Base-by-base conservation (phyloP, 2,329 filamentous ascomycete genomes). In the Pseudogymnoascus sp. region DNA sequence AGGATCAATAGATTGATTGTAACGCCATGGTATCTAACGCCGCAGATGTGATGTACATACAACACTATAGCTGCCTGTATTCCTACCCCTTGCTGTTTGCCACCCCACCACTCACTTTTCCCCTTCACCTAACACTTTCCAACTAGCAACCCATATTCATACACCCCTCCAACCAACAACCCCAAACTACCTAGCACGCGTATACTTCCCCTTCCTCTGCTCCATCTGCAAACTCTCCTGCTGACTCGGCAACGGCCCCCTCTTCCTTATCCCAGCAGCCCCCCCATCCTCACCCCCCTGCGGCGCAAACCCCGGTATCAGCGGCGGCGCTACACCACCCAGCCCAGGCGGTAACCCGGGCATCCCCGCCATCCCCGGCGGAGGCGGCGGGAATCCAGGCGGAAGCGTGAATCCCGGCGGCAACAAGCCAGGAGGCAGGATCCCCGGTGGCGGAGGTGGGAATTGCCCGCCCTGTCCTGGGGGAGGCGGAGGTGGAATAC, bases 141-240 rank as follows among this genome's bases (percentile, higher is more conserved):
- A 50, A 28, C 12, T 3, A 50, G 43, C 43, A 50, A 26, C 43
- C 22, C 7, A 16, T 50, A 50, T 50, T 28, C 2, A 50, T 50
- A 50, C 43, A 50, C 24, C 14, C 14, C 24, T 2, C 38, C n/a
- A n/a, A n/a, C n/a, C n/a, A n/a, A n/a, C n/a, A n/a, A 28, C 26
- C 12, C 26, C 11, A 14, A 59, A 35, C 56, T 69, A 73, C 61
- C 72, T 70, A 14, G 71, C 66, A 35, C 82, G 75, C 14, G 83
- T 87, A 70, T 85, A 88, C 66, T 86, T 81, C 3, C 85, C 85
- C 62, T 79, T 79, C 63, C 82, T 83, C 79, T 93, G 91, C 75
- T 93, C 90, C 74, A 88, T 85, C 68, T 87, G 84, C 69, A 96
- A 76, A 69, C 89, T 93, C 73, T 95, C 91, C 72, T 90, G 86